These are phyloP conservation scores for Apiospora rasikravindrae DNA, from an alignment of 2,329 filamentous ascomycete species.

Conservation along the genomic window DNA sequence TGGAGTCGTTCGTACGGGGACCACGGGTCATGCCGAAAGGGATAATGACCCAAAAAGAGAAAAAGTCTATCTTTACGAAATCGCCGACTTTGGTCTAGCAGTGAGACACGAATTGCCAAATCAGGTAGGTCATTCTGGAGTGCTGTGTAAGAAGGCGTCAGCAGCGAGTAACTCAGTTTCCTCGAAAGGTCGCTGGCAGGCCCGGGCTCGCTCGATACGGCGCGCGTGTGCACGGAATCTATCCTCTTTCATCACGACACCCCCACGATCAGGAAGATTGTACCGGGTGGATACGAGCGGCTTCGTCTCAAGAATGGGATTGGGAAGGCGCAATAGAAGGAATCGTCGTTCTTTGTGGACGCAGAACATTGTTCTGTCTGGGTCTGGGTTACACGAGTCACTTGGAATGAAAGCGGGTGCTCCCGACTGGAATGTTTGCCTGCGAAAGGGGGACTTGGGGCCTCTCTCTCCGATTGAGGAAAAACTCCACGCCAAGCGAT, in stretches of 20 bases:
- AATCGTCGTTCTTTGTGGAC: background rate
- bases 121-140: background rate
- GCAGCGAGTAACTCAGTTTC: background rate
- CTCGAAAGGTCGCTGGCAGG: too few species aligned
- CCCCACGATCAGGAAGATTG: background rate
- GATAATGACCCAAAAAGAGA: background rate
- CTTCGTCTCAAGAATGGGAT: background rate
- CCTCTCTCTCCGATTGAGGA: background rate
- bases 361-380: background rate
- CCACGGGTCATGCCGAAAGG: background rate
- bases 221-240: too few species aligned
- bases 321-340: background rate
- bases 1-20: background rate
- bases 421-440: background rate
- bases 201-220: background rate
- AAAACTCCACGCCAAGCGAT: background rate
- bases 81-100: background rate
- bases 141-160: background rate
- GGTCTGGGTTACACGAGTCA: background rate
- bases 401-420: background rate
- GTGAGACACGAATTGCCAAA: background rate
- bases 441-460: background rate
- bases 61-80: background rate
- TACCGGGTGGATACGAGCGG: background rate
- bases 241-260: background rate